phyloP scores from a whole-genome alignment of 805 yeast species.

The Kodamaea kaohsiungensis region DNA sequence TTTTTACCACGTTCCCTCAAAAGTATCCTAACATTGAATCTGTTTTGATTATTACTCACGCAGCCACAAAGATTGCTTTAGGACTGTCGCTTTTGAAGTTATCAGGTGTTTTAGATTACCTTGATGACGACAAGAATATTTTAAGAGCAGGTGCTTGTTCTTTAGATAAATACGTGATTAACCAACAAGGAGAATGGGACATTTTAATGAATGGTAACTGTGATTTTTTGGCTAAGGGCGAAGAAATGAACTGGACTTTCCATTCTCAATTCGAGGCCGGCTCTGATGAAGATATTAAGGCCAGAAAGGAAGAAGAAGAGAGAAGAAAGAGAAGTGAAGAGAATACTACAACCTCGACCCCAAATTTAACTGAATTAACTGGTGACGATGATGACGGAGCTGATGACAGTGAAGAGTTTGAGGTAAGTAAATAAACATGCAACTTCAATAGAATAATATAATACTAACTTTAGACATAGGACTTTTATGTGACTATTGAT shows the following conservation, averaged over 20 bases:
- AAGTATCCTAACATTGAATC: constrained; percentile 61
- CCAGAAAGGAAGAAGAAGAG: constrained; percentile 37
- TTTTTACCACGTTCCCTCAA: constrained; percentile 58
- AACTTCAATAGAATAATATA: constrained; percentile 7
- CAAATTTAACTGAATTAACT: not conserved
- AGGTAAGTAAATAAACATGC: constrained; percentile 24
- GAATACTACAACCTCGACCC: constrained; percentile 7
- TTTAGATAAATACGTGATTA: constrained; percentile 55
- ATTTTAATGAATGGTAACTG: constrained; percentile 71
- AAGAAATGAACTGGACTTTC: constrained; percentile 94
- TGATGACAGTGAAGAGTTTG: constrained; percentile 20
- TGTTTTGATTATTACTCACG: constrained; percentile 82
- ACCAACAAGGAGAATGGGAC: constrained; percentile 48
- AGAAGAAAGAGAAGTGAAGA: constrained; percentile 12
- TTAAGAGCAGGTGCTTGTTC: constrained; percentile 84
- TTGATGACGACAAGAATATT: constrained; percentile 41
- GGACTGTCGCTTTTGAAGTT: constrained; percentile 73
- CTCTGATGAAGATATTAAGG: constrained; percentile 78
- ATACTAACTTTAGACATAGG: constrained; percentile 20
- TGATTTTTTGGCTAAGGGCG: constrained; percentile 70
- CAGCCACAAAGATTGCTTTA: constrained; percentile 87
- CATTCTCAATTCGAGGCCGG: constrained; percentile 80
- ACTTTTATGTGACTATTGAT: constrained; percentile 35
- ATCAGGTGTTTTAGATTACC: constrained; percentile 48
- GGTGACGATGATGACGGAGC: constrained; percentile 16